Conservation (phyloP, 768 basidiomycete species). For the Phaffia australis region DNA sequence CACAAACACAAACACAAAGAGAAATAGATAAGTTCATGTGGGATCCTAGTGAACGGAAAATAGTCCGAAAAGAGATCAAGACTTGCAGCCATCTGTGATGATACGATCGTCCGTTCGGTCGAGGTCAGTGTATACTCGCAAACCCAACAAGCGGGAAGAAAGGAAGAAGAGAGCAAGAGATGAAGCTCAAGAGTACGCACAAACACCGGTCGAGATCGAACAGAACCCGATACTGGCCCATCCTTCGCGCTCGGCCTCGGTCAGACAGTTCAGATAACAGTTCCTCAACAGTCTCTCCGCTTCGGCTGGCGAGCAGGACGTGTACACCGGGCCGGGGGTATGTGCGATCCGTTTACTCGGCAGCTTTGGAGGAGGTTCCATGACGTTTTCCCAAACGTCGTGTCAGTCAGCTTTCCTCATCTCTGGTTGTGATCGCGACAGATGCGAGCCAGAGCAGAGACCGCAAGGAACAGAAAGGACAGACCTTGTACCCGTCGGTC, state of each 20-base stretch:
- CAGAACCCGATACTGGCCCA: slow-evolving; percentile 34
- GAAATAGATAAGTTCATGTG: slow-evolving; percentile 15
- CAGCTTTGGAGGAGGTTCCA: slow-evolving; percentile 32
- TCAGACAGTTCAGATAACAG: slow-evolving; percentile 37
- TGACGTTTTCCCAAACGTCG: no score
- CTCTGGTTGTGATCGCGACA: neutral
- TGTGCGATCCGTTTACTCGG: slow-evolving; percentile 37
- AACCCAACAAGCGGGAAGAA: neutral
- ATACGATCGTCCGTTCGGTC: no score
- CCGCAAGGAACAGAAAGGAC: neutral
- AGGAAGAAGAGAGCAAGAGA: neutral
- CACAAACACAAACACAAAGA: slow-evolving; percentile 33
- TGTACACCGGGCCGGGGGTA: slow-evolving; percentile 39
- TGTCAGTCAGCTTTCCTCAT: neutral
- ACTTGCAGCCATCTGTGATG: no score
- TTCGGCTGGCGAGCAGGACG: slow-evolving; percentile 21
- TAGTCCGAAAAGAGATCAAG: no score
- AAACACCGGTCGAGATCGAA: slow-evolving; percentile 33
- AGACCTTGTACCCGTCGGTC: slow-evolving; percentile 34
- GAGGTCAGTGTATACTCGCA: neutral
- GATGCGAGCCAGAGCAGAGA: neutral
- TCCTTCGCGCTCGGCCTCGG: slow-evolving; percentile 29
- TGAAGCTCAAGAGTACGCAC: no score
- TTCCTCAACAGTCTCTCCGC: slow-evolving; percentile 29
- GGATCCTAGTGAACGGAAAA: neutral